phyloP scores from a whole-genome alignment of 495 filamentous ascomycete genomes.

The Tuber aestivum region DNA sequence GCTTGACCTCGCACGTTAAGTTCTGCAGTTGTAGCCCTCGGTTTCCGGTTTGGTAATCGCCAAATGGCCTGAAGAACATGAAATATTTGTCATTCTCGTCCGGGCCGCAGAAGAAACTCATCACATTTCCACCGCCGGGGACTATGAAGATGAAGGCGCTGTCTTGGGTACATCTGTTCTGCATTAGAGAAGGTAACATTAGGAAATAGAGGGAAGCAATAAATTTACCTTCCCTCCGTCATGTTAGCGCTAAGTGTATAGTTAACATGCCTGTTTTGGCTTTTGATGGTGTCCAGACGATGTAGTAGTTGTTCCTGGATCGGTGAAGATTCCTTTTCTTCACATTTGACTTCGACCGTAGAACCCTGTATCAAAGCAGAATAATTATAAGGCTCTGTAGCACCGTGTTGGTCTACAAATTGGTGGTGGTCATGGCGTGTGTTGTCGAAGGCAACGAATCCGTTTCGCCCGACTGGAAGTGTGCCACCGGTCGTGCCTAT shows the following conservation, averaged over 20 bases:
- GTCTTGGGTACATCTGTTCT: conserved; percentile 13
- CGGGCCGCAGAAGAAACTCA: conserved; percentile 21
- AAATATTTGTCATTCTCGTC: conserved; percentile 13
- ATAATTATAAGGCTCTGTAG: conserved; percentile 23
- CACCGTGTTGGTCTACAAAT: conserved; percentile 11
- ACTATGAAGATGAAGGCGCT: conserved; percentile 27
- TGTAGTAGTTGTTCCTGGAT: conserved; percentile 8
- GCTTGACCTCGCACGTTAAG: conserved; percentile 23
- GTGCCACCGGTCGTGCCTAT: conserved; percentile 27
- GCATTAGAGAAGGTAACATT: conserved; percentile 4
- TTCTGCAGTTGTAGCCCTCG: conserved; percentile 24
- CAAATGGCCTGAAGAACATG: conserved; percentile 31
- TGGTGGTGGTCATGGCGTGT: neutral
- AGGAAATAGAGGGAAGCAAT: neutral
- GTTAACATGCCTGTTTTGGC: conserved; percentile 18
- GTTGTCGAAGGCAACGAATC: conserved; percentile 28
- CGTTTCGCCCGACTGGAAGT: conserved; percentile 28
- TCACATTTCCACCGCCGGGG: conserved; percentile 26
- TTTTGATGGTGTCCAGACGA: neutral
- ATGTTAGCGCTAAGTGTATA: conserved; percentile 15
- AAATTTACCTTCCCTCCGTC: conserved; percentile 20
- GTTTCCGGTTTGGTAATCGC: conserved; percentile 21
- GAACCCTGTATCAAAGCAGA: conserved; percentile 29
- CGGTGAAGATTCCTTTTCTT: conserved; percentile 21
- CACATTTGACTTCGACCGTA: conserved; percentile 28